A percentile compares a stretch with the other conserved stretches of the same genome.
phyloP scores from a whole-genome alignment of 2,329 filamentous ascomycete genomes.

The Fusarium veterinarium region DNA sequence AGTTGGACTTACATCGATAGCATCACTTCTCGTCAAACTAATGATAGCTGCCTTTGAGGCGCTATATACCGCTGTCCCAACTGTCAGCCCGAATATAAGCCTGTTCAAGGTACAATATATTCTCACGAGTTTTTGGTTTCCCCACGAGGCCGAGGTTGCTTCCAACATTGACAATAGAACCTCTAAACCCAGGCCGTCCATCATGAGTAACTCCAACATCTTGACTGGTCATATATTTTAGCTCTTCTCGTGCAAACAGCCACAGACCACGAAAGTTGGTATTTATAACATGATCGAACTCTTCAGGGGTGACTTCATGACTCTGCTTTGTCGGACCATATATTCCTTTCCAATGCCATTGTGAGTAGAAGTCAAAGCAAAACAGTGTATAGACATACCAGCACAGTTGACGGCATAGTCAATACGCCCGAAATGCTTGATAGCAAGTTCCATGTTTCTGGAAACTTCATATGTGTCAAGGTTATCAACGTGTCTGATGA shows the following conservation, averaged over 20 bases:
- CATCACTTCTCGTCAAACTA: slow-evolving; percentile 59
- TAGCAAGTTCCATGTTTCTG: slow-evolving; percentile 47
- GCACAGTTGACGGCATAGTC: slow-evolving; percentile 61
- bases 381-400: slow-evolving; percentile 39
- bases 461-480: slow-evolving; percentile 50
- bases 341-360: slow-evolving; percentile 45
- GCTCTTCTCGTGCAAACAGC: slow-evolving; percentile 56
- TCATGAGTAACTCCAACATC: slow-evolving; percentile 56
- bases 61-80: slow-evolving; percentile 52
- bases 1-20: slow-evolving; percentile 53
- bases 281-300: slow-evolving; percentile 57
- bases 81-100: not conserved
- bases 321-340: slow-evolving; percentile 52
- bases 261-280: slow-evolving; percentile 59
- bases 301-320: slow-evolving; percentile 48
- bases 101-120: fast-evolving
- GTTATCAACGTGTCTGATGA: slow-evolving; percentile 50
- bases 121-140: slow-evolving; percentile 55
- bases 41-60: slow-evolving; percentile 58
- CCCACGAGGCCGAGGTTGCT: slow-evolving; percentile 57
- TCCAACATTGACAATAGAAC: slow-evolving; percentile 59
- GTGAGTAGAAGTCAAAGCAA: not conserved
- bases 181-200: slow-evolving; percentile 52
- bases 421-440: slow-evolving; percentile 53
- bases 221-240: slow-evolving; percentile 57